Evolutionary conservation across 164 flowering plant genomes (phyloP).

Genomic region (Amborella trichopoda): DNA sequence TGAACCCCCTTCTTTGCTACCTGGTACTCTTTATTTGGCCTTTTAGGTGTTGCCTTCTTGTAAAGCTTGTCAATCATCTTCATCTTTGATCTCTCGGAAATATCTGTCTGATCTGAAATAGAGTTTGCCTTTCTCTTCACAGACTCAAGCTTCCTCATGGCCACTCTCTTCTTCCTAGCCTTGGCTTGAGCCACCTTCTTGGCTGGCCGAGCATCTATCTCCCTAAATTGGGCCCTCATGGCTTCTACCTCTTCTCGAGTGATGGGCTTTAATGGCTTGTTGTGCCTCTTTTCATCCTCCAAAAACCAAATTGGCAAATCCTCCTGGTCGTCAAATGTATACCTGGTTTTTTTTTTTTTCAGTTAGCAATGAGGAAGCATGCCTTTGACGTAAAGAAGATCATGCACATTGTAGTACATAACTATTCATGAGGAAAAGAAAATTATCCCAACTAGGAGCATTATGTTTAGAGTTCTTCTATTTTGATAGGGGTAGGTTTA

Average conservation of each 20-base stretch:
- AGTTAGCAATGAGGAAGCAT: too few relatives aligned
- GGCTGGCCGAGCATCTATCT: conserved; percentile 85
- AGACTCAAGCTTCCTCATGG: conserved; percentile 72
- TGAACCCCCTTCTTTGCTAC: conserved; percentile 97
- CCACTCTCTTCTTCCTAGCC: conserved; percentile 78
- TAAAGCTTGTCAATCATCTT: conserved; percentile 74
- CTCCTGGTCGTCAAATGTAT: too few relatives aligned
- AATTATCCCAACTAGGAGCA: too few relatives aligned
- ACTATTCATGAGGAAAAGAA: too few relatives aligned
- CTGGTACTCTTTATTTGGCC: conserved; percentile 70
- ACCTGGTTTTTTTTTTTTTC: too few relatives aligned
- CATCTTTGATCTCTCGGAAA: conserved; percentile 62
- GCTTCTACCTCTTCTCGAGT: conserved; percentile 84
- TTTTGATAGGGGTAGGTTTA: too few relatives aligned
- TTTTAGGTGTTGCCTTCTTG: conserved; percentile 65
- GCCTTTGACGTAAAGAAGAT: too few relatives aligned
- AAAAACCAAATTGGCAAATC: conserved; percentile 77
- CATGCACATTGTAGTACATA: too few relatives aligned
- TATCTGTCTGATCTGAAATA: conserved; percentile 75
- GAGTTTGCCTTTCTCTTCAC: conserved; percentile 71
- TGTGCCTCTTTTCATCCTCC: conserved; percentile 73
- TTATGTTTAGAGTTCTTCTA: too few relatives aligned
- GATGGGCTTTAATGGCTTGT: conserved; percentile 56
- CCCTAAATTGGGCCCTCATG: conserved; percentile 77
- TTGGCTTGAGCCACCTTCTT: conserved; percentile 93